Evolutionary conservation across 306 rosid genomes (phyloP), one percentile per base, ranked within the genome.

Genomic region (Glycyrrhiza uralensis): DNA sequence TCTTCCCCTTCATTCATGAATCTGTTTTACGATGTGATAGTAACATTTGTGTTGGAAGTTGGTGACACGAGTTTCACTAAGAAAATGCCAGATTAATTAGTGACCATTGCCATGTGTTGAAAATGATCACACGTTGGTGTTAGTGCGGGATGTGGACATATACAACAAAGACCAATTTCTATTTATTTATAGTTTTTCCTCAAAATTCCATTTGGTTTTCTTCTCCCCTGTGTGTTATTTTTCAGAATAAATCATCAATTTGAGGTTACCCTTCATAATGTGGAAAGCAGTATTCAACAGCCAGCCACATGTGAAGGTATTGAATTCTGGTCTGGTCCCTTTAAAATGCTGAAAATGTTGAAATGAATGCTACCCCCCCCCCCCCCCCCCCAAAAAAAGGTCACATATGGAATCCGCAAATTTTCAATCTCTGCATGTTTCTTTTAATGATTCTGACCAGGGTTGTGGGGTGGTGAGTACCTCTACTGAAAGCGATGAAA

Each of bases 401-500:
- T 12, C 10, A 57, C 6, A 14, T 18, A 6, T n/a, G n/a, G n/a
- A n/a, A n/a, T 11, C 51, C 12, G 49, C 20, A 62, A 26, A 23
- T 5, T 30, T 41, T 36, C 6, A 45, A 13, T 7, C 0, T 14
- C n/a, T 41, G 5, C 6, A 38, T 38, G 44, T 7, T 6, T 35
- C 2, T 35, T 35, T 7, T n/a, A n/a, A 35, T 39, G 76, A 71
- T 39, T 51, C 60, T 61, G 47, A 15, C 51, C 11, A 41, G 67
- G 14, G 56, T 26, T 28, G 75, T 56, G 75, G 38, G 58, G 64
- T 55, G 69, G 49, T 23, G 73, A 51, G 39, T 39, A 41, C 33
- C 23, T 32, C 6, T 9, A 30, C 1, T 74, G 93, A 88, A 29
- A 82, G 89, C 49, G 89, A 84, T 79, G 72, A 82, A 79, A 80